phyloP scores from a whole-genome alignment of 1,139 yeast species.

The Taphrina communis region DNA sequence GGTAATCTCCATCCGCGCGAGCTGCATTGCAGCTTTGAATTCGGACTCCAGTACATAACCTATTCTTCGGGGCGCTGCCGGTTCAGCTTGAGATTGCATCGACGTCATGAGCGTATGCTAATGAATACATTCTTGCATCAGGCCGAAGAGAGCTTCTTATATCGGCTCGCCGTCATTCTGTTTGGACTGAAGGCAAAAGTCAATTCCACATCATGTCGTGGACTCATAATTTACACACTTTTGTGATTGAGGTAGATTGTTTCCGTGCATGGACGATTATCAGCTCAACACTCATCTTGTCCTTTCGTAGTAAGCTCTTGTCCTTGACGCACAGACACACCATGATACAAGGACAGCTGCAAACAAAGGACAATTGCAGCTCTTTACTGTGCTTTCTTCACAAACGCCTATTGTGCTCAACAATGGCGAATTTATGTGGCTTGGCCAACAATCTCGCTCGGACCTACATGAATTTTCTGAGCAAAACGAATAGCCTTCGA shows the following conservation, averaged over 20 bases:
- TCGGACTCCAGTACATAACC: conserved; percentile 9
- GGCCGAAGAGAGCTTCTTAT: not conserved
- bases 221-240: not conserved
- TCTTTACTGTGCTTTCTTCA: not conserved
- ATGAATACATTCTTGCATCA: not conserved
- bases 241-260: not conserved
- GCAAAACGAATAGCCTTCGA: no score
- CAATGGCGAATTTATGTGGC: not conserved
- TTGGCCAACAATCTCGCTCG: no score
- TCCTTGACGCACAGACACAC: not conserved
- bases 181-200: not conserved
- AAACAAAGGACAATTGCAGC: not conserved
- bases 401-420: not conserved
- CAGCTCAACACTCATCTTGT: not conserved
- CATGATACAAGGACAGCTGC: not conserved
- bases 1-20: not conserved
- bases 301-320: no score
- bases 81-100: not conserved
- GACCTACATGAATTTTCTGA: no score
- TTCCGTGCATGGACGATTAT: not conserved
- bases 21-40: not conserved
- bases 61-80: not conserved
- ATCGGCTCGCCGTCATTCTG: not conserved
- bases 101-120: not conserved
- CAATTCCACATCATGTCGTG: conserved; percentile 3